These are phyloP conservation scores for Paragyromitra xinjiangensis DNA, from an alignment of 495 filamentous ascomycete genomes.

Conservation along the genomic window DNA sequence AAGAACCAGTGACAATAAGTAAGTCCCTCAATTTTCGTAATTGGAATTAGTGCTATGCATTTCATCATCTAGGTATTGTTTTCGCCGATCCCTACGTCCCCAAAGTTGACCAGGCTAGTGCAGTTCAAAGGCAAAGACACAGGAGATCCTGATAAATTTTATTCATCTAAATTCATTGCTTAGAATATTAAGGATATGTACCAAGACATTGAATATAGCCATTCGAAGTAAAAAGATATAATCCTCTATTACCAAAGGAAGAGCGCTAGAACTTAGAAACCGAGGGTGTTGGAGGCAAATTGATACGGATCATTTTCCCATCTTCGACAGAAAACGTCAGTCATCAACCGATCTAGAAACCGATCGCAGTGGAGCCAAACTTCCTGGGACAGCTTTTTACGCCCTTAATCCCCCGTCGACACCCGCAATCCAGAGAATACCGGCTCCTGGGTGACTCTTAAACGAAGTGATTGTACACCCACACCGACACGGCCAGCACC, in stretches of 20 bases:
- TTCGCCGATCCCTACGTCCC: slow-evolving; percentile 58
- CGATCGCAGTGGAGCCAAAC: slow-evolving; percentile 8
- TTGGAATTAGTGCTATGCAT: slow-evolving; percentile 59
- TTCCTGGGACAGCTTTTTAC: slow-evolving; percentile 60
- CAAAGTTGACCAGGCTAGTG: slow-evolving; percentile 61
- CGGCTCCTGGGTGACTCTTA: slow-evolving; percentile 57
- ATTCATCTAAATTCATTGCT: neutral
- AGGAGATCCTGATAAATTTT: slow-evolving; percentile 61
- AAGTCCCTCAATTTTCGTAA: slow-evolving; percentile 57
- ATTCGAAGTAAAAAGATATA: slow-evolving; percentile 61
- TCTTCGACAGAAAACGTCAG: slow-evolving; percentile 54
- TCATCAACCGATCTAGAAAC: neutral
- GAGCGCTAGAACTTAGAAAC: slow-evolving; percentile 63
- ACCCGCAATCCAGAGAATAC: slow-evolving; percentile 58
- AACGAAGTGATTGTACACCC: slow-evolving; percentile 58
- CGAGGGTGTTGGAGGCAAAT: slow-evolving; percentile 59
- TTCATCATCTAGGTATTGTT: slow-evolving; percentile 54
- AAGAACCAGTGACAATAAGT: slow-evolving; percentile 52
- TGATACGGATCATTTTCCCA: slow-evolving; percentile 60
- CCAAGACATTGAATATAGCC: slow-evolving; percentile 56
- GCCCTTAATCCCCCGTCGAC: slow-evolving; percentile 58
- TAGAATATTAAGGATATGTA: slow-evolving; percentile 1
- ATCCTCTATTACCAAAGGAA: slow-evolving; percentile 62
- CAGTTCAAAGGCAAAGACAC: slow-evolving; percentile 61
- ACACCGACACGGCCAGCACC: slow-evolving; percentile 56